phyloP scores from a whole-genome alignment of 2,329 filamentous ascomycete genomes.

The Thielaviopsis populi region DNA sequence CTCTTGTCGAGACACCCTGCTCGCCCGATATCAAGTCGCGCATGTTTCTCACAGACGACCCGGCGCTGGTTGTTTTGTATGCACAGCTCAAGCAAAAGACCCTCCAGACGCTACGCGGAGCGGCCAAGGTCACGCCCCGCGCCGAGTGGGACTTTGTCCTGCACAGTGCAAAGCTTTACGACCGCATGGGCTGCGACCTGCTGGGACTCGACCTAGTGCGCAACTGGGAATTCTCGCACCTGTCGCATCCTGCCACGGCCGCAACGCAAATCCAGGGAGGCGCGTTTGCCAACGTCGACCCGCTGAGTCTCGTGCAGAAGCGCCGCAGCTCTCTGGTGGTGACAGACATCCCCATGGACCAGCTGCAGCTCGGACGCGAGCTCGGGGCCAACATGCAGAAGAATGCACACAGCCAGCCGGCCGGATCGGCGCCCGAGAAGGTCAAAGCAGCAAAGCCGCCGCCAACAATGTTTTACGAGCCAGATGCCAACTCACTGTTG shows the following conservation, averaged over 20 bases:
- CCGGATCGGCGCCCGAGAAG: constrained; percentile 20
- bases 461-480: constrained; percentile 76
- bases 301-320: constrained; percentile 46
- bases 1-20: constrained; percentile 52
- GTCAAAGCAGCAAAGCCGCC: constrained; percentile 36
- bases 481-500: constrained; percentile 73
- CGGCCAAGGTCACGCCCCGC: constrained; percentile 60
- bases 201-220: constrained; percentile 72
- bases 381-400: constrained; percentile 23
- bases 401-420: constrained; percentile 19
- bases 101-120: constrained; percentile 70
- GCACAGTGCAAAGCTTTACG: constrained; percentile 70
- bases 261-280: constrained; percentile 30
- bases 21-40: constrained; percentile 58
- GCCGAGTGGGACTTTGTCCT: constrained; percentile 82
- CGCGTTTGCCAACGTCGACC: constrained; percentile 32
- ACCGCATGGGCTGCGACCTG: constrained; percentile 85
- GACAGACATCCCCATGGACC: constrained; percentile 47
- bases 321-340: constrained; percentile 66
- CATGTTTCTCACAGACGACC: constrained; percentile 78
- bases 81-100: constrained; percentile 69
- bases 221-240: constrained; percentile 67
- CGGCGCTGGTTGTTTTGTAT: constrained; percentile 75
- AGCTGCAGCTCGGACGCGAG: constrained; percentile 22
- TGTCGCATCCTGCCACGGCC: constrained; percentile 20